Percentiles rank a stretch among this genome's conserved stretches.
Conservation (phyloP, 257 asterid genomes). For the Anisodus tanguticus region DNA sequence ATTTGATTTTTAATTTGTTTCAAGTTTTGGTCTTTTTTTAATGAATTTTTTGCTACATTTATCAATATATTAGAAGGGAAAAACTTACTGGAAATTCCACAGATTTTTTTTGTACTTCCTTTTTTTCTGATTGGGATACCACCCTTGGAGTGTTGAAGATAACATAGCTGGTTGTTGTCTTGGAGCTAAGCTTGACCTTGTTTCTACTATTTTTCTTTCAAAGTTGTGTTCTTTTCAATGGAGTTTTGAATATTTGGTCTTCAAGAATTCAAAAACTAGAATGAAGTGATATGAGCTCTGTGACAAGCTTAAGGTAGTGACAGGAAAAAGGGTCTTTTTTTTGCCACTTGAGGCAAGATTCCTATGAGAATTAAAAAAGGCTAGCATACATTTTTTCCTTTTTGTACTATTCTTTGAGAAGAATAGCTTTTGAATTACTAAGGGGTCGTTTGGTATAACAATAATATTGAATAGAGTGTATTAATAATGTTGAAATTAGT, state of each 20-base stretch:
- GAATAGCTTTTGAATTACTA: neutral
- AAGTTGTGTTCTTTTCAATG: neutral
- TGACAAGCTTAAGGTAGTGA: too few relatives aligned
- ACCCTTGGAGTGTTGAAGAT: neutral
- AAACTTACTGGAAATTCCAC: neutral
- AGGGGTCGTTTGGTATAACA: too few relatives aligned
- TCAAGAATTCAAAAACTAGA: neutral
- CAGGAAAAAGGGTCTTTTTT: neutral
- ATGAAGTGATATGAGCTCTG: neutral
- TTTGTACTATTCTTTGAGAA: neutral
- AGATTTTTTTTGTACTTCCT: neutral
- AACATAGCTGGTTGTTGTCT: neutral
- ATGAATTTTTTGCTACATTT: neutral
- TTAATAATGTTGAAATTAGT: too few relatives aligned
- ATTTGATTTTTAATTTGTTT: too few relatives aligned
- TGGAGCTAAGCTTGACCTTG: neutral
- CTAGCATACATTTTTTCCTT: neutral
- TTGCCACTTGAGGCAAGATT: neutral
- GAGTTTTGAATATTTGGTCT: neutral
- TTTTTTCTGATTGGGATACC: neutral
- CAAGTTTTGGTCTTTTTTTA: neutral
- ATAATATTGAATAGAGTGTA: too few relatives aligned
- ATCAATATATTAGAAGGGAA: neutral
- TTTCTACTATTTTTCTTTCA: neutral
- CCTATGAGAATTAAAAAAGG: neutral